Evolutionary conservation across 2,329 filamentous ascomycete genomes (phyloP), one percentile per base, ranked within the genome.

Genomic region (Zopfia rhizophila): DNA sequence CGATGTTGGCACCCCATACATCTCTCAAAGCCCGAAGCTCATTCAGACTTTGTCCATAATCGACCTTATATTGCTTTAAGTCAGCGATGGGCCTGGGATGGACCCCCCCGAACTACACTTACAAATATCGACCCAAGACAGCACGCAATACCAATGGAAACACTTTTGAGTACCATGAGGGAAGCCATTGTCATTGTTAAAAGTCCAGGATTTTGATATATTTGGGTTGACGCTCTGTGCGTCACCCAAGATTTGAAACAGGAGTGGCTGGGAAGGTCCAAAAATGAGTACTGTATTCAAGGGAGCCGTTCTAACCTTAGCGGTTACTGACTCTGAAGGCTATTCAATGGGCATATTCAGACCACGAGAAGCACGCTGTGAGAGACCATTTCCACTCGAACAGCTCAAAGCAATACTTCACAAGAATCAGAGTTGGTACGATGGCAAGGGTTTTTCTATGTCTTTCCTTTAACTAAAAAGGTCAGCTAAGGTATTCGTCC

Each of bases 171-270:
- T 11, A 48, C 39, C 5, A 45, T 52, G 22, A 28, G 21, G 23
- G 45, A 52, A 8, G 48, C 45, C 3, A 45, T 52, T 18, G 10
- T 4, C 3, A 36, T 52, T 12, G 29, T 36, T 7, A 21, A 31
- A 14, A 6, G n/a, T 7, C 27, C 48, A 1, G 45, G 49, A 8
- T 45, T 41, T 27, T 31, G 31, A 7, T 55, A 55, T 35, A 13
- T 55, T 1, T 56, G 55, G 55, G 36, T 56, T 7, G 52, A 58
- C 42, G 42, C 46, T n/a, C 25, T 55, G 2, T 60, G 56, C 16
- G 57, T 59, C 10, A 38, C 57, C 3, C 52, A 58, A 27, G 49
- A 58, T 18, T 53, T 39, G 17, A 27, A 16, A 5, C 30, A 48
- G 27, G 54, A 57, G 31, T 59, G 55, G 55, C 27, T 47, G 11